Percentiles rank a stretch among this genome's conserved stretches.
phyloP scores from a whole-genome alignment of 1,284 basidiomycete genomes.

The Cutaneotrichosporon cavernicola region DNA sequence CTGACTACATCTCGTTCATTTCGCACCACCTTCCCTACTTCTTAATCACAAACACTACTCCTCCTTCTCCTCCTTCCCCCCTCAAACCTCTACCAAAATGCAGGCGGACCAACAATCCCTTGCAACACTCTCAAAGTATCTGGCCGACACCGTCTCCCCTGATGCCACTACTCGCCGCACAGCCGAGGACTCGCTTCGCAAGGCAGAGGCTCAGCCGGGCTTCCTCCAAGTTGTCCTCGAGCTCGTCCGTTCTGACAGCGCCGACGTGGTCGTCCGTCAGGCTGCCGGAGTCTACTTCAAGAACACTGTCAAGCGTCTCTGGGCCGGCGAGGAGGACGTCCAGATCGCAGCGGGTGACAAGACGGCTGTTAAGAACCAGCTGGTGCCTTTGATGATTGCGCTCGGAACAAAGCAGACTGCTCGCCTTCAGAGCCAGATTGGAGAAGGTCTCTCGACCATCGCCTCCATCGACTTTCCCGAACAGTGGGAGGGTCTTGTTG shows the following conservation, averaged over 20 bases:
- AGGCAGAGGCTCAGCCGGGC: conserved; percentile 68
- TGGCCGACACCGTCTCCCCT: conserved; percentile 60
- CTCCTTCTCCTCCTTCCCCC: background rate
- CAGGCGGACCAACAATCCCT: conserved; percentile 46
- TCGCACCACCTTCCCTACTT: conserved; percentile 4
- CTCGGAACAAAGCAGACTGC: conserved; percentile 53
- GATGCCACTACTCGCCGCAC: conserved; percentile 69
- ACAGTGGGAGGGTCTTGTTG: conserved; percentile 78
- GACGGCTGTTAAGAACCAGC: conserved; percentile 55
- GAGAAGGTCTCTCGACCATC: conserved; percentile 82
- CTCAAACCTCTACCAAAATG: conserved; percentile 31
- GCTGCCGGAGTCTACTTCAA: conserved; percentile 85
- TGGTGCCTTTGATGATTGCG: conserved; percentile 59
- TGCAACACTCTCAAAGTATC: conserved; percentile 41
- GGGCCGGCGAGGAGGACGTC: conserved; percentile 62
- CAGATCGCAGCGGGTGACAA: conserved; percentile 51
- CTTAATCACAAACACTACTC: conserved; percentile 6
- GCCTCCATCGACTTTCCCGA: conserved; percentile 83
- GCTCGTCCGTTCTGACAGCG: conserved; percentile 60
- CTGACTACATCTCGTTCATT: background rate
- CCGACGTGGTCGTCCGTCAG: conserved; percentile 62
- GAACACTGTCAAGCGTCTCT: conserved; percentile 77
- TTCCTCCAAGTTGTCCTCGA: conserved; percentile 77
- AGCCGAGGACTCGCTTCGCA: conserved; percentile 71
- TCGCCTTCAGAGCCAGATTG: conserved; percentile 68